Percentiles rank a stretch among this genome's conserved stretches.
Evolutionary conservation across 257 asterid species (phyloP).

Genomic region (Nicotiana knightiana): DNA sequence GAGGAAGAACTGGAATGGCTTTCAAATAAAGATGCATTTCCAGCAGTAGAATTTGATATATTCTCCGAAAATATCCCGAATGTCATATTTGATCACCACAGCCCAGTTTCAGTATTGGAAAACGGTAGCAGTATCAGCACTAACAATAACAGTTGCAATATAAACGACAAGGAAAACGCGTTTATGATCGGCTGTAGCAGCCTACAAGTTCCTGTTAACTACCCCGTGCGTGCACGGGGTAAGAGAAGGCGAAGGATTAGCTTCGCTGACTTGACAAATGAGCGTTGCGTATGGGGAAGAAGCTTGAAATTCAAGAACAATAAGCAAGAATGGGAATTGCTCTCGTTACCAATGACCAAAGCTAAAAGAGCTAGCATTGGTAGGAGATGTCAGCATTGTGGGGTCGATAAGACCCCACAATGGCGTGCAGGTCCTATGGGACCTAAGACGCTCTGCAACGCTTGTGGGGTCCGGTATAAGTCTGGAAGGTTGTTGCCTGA

Average conservation of each 20-base stretch:
- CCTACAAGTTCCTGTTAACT: conserved; percentile 45
- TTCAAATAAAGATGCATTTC: conserved; percentile 81
- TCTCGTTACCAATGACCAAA: conserved; percentile 11
- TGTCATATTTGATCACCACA: conserved; percentile 37
- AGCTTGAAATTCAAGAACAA: conserved; percentile 22
- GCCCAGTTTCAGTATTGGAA: conserved; percentile 73
- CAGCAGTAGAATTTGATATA: conserved; percentile 58
- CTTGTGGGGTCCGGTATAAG: conserved; percentile 88
- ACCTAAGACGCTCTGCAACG: conserved; percentile 76
- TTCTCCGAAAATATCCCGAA: conserved; percentile 35
- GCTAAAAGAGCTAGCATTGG: conserved; percentile 30
- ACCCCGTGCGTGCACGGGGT: conserved; percentile 57
- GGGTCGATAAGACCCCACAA: conserved; percentile 78
- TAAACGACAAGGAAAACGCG: conserved; percentile 26
- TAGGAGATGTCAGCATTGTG: conserved; percentile 75
- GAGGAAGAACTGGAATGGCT: conserved; percentile 80
- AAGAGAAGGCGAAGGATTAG: conserved; percentile 34
- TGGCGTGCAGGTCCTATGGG: conserved; percentile 95
- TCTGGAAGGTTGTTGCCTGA: conserved; percentile 85
- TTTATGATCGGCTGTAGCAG: conserved; percentile 37
- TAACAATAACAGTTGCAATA: conserved; percentile 21
- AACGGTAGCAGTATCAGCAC: conserved; percentile 32
- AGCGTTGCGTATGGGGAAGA: conserved; percentile 23
- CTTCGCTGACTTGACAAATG: conserved; percentile 19
- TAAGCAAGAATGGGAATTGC: conserved; percentile 24